These are phyloP conservation scores for Leishmania braziliensis DNA, from an alignment of 208 protist genomes.

Conservation along the genomic window DNA sequence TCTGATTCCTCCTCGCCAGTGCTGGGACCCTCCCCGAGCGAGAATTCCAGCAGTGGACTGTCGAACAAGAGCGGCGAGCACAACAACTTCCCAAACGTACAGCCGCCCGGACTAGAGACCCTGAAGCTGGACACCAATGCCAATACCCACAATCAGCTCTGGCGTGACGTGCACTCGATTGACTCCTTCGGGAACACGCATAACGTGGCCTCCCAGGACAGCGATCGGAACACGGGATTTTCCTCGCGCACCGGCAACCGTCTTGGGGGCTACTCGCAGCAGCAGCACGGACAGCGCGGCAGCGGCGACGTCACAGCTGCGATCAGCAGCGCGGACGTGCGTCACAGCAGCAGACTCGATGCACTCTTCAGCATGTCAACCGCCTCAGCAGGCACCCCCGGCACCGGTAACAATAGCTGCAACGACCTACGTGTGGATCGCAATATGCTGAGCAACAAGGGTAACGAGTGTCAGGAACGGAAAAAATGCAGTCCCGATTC, in stretches of 20 bases:
- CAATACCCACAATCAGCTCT: slow-evolving; percentile 31
- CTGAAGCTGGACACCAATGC: slow-evolving; percentile 20
- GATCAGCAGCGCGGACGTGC: neutral
- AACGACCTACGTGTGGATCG: slow-evolving; percentile 22
- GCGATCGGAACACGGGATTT: slow-evolving; percentile 20
- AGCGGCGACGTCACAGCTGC: neutral
- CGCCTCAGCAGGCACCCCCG: slow-evolving; percentile 1
- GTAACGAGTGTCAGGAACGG: slow-evolving; percentile 11
- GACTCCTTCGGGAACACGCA: slow-evolving; percentile 20
- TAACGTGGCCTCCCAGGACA: slow-evolving; percentile 8
- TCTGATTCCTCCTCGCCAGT: slow-evolving; percentile 12
- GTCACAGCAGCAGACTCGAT: slow-evolving; percentile 24
- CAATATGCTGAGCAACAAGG: slow-evolving; percentile 3
- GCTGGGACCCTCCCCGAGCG: slow-evolving; percentile 15
- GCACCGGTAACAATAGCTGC: slow-evolving; percentile 23
- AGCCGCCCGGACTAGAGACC: slow-evolving; percentile 24
- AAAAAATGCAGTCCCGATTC: neutral
- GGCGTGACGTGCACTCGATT: slow-evolving; percentile 28
- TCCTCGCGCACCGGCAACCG: slow-evolving; percentile 7
- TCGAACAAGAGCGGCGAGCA: slow-evolving; percentile 33
- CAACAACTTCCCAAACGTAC: slow-evolving; percentile 19
- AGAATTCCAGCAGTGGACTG: slow-evolving; percentile 20
- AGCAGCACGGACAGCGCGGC: neutral
- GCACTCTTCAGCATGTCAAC: slow-evolving; percentile 25
- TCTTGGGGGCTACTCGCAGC: neutral